phyloP scores from a whole-genome alignment of 768 basidiomycete species.

The Ephemerocybe angulata region DNA sequence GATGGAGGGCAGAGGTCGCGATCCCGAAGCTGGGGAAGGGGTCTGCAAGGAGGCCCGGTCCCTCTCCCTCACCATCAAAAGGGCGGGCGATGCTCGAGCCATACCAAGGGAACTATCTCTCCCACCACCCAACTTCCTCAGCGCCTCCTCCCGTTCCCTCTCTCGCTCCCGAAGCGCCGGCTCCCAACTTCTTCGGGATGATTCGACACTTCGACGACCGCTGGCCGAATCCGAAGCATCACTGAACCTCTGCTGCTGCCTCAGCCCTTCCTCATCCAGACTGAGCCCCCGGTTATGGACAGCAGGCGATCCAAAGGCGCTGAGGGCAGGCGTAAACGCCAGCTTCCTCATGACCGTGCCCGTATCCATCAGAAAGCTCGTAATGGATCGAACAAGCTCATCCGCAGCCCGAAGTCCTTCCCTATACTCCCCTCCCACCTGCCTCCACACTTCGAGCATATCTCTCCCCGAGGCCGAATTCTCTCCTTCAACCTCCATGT shows the following conservation, averaged over 20 bases:
- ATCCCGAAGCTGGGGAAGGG: conserved; percentile 18
- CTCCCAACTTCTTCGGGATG: conserved; percentile 52
- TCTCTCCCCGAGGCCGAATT: conserved; percentile 18
- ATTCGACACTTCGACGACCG: conserved; percentile 52
- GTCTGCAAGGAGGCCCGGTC: conserved; percentile 21
- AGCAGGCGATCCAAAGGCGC: conserved; percentile 24
- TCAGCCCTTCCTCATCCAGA: conserved; percentile 45
- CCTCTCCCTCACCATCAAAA: conserved; percentile 12
- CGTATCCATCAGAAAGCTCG: conserved; percentile 70
- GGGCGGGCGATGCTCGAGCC: neutral
- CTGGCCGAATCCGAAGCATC: conserved; percentile 29
- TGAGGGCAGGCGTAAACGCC: conserved; percentile 9
- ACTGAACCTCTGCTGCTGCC: conserved; percentile 24
- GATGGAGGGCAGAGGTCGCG: conserved; percentile 8
- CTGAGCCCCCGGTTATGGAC: conserved; percentile 51
- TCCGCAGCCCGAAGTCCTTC: conserved; percentile 72
- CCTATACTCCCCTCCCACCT: conserved; percentile 66
- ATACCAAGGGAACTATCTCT: conserved; percentile 4
- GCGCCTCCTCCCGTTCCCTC: conserved; percentile 9
- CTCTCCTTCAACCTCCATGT: conserved; percentile 64
- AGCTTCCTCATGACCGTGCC: conserved; percentile 52
- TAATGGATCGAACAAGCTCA: conserved; percentile 73
- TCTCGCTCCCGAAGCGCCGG: conserved; percentile 17
- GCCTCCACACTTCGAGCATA: conserved; percentile 62
- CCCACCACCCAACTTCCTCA: conserved; percentile 24